phyloP scores from a whole-genome alignment of 257 asterid species.

The Fraxinus cuspidata region DNA sequence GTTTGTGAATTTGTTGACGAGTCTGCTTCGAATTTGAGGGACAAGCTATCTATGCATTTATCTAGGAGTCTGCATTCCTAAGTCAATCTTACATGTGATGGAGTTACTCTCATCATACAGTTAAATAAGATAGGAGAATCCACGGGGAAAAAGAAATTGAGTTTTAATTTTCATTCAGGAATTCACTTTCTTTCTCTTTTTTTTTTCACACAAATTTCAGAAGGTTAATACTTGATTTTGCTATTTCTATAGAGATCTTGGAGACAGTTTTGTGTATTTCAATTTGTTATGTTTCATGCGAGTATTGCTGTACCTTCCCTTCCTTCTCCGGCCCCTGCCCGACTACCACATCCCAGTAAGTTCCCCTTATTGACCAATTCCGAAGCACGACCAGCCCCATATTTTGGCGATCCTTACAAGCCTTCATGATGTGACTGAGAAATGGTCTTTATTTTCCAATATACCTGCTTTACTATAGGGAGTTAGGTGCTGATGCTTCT shows the following conservation, averaged over 20 bases:
- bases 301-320: neutral
- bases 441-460: neutral
- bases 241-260: neutral
- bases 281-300: neutral
- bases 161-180: neutral
- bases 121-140: neutral
- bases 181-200: neutral
- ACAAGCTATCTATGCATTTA: slow-evolving; percentile 46
- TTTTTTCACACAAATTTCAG: neutral
- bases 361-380: no score
- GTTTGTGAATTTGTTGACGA: slow-evolving; percentile 51
- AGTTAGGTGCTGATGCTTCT: no score
- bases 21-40: slow-evolving; percentile 51
- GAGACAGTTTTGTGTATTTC: neutral
- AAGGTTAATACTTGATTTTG: neutral
- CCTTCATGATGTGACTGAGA: neutral
- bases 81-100: slow-evolving; percentile 20
- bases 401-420: neutral
- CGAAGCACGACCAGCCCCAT: no score
- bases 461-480: neutral
- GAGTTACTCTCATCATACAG: neutral
- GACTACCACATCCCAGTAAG: no score
- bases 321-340: neutral
- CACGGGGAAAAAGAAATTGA: neutral
- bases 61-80: slow-evolving; percentile 34